phyloP scores from a whole-genome alignment of 2,329 filamentous ascomycete species.

The Calonectria pseudoturangicola region DNA sequence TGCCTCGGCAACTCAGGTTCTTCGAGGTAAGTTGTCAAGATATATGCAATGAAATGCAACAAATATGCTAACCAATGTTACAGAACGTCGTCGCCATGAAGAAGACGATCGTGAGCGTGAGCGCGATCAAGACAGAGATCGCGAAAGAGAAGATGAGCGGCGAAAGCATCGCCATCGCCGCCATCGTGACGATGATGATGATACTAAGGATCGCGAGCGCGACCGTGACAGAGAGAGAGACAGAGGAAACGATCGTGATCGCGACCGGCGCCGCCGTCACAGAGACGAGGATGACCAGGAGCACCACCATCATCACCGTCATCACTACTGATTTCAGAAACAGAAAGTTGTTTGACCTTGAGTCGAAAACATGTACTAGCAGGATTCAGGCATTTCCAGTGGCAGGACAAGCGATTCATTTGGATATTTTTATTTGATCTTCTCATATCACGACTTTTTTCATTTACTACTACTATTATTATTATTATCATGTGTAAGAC shows the following conservation, averaged over 20 bases:
- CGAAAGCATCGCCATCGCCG: conserved; percentile 43
- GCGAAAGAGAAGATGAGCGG: conserved; percentile 35
- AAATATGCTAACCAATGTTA: conserved; percentile 42
- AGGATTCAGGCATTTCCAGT: conserved; percentile 9
- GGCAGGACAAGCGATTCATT: conserved; percentile 28
- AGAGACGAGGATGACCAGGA: conserved; percentile 56
- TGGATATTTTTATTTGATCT: not conserved
- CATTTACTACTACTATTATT: not conserved
- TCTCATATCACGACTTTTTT: not conserved
- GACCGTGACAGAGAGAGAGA: conserved; percentile 53
- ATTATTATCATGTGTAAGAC: conserved; percentile 16
- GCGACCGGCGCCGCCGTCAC: conserved; percentile 57
- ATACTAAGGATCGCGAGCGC: conserved; percentile 36
- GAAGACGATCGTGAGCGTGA: conserved; percentile 53
- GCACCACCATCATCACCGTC: conserved; percentile 59
- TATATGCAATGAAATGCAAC: not conserved
- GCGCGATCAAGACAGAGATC: conserved; percentile 49
- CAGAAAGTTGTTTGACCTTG: conserved; percentile 50
- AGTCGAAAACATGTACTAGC: conserved; percentile 6
- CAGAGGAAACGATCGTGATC: conserved; percentile 53
- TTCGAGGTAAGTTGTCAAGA: conserved; percentile 78
- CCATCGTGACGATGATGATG: conserved; percentile 48
- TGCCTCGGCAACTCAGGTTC: conserved; percentile 85
- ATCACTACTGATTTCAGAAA: conserved; percentile 58
- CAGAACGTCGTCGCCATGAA: conserved; percentile 59